These are phyloP conservation scores for Fusarium graminum DNA, from an alignment of 2,329 filamentous ascomycete species.

Conservation along the genomic window DNA sequence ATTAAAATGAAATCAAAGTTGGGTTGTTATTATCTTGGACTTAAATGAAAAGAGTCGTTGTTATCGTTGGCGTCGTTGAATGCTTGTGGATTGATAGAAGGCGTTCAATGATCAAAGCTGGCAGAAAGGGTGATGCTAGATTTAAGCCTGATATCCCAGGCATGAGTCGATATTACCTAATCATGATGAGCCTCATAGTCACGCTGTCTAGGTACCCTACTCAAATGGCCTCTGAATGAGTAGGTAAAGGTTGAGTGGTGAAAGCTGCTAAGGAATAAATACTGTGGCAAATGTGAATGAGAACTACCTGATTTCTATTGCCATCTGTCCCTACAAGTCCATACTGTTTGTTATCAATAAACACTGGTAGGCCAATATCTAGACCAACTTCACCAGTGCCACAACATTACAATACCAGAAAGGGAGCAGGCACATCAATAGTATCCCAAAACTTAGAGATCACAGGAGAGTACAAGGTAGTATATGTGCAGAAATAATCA, in stretches of 20 bases:
- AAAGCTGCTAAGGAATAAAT: neutral
- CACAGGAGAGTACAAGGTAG: neutral
- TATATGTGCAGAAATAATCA: conserved; percentile 23
- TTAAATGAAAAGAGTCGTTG: conserved; percentile 34
- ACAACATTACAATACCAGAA: too few relatives aligned
- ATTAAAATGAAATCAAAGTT: conserved; percentile 41
- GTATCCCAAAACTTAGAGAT: neutral
- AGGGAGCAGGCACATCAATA: too few relatives aligned
- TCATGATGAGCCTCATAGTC: conserved; percentile 38
- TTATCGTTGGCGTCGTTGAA: conserved; percentile 47
- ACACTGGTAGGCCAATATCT: too few relatives aligned
- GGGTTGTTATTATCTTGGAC: conserved; percentile 31
- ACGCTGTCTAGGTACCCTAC: conserved; percentile 19
- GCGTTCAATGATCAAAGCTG: conserved; percentile 48
- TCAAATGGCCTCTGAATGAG: conserved; percentile 17
- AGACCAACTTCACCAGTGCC: too few relatives aligned
- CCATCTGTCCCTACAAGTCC: too few relatives aligned
- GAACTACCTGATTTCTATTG: too few relatives aligned
- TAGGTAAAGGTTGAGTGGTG: conserved; percentile 6
- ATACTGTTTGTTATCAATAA: too few relatives aligned
- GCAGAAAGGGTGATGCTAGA: conserved; percentile 47
- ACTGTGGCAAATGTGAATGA: neutral
- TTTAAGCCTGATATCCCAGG: conserved; percentile 46
- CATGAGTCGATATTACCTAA: conserved; percentile 11
- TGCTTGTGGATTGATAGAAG: conserved; percentile 41